Conservation (phyloP, 2,329 filamentous ascomycete genomes). For the Aspergillus sp. region DNA sequence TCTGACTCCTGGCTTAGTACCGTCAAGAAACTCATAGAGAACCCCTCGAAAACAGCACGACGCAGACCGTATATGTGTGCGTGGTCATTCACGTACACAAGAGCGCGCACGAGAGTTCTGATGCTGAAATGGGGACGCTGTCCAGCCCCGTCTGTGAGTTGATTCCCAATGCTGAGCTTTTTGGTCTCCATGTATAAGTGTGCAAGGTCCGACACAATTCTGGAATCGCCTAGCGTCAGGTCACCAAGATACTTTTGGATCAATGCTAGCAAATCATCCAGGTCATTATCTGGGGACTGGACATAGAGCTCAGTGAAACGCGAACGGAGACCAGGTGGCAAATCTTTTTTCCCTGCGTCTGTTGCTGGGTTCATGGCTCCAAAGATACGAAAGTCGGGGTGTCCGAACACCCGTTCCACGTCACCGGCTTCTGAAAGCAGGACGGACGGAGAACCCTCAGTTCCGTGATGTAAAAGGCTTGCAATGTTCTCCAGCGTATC, state of each 20-base stretch:
- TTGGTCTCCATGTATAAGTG: slow-evolving; percentile 87
- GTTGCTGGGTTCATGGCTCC: slow-evolving; percentile 99
- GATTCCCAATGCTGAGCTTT: slow-evolving; percentile 73
- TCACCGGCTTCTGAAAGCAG: slow-evolving; percentile 91
- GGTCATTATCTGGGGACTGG: slow-evolving; percentile 79
- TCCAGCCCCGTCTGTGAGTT: slow-evolving; percentile 88
- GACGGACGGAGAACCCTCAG: slow-evolving; percentile 72
- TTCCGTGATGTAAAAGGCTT: slow-evolving; percentile 75
- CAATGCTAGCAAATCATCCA: slow-evolving; percentile 82
- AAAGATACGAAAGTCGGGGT: slow-evolving; percentile 92
- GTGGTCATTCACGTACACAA: slow-evolving; percentile 85
- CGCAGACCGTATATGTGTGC: slow-evolving; percentile 80
- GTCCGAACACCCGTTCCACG: slow-evolving; percentile 83
- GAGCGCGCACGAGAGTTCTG: slow-evolving; percentile 82
- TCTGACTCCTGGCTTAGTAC: slow-evolving; percentile 82
- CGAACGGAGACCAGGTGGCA: slow-evolving; percentile 83
- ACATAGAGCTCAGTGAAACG: slow-evolving; percentile 97
- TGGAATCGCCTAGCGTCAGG: slow-evolving; percentile 68
- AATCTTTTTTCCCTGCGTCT: slow-evolving; percentile 91
- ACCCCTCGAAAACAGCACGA: slow-evolving; percentile 87
- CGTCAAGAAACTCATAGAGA: slow-evolving; percentile 96
- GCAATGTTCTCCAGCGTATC: slow-evolving; percentile 94
- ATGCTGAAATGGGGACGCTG: slow-evolving; percentile 97
- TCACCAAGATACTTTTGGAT: slow-evolving; percentile 83
- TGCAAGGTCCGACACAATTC: slow-evolving; percentile 76